phyloP scores from a whole-genome alignment of 2,329 filamentous ascomycete species.

The Colletotrichum sidae region DNA sequence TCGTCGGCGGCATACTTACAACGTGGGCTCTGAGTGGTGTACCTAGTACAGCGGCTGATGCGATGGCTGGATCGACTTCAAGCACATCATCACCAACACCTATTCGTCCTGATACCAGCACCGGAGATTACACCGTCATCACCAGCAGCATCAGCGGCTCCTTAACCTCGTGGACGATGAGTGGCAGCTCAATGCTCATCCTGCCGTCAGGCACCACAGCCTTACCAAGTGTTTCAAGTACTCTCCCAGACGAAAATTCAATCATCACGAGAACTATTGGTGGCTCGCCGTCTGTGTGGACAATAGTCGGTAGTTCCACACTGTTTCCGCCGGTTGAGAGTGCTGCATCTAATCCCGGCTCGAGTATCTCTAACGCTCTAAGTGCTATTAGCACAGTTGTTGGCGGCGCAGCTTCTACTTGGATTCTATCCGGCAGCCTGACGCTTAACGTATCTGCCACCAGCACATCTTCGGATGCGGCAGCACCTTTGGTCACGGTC shows the following conservation, averaged over 20 bases:
- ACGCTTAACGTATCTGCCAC: background rate
- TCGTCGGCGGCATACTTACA: background rate
- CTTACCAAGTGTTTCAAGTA: background rate
- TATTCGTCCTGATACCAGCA: no score
- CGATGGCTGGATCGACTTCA: background rate
- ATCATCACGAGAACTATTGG: constrained; percentile 1
- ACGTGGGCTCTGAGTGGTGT: background rate
- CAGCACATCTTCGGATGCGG: no score
- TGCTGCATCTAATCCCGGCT: background rate
- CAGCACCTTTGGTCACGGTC: background rate
- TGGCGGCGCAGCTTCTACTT: constrained; percentile 2
- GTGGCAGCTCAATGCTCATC: background rate
- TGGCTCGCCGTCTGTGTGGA: constrained; percentile 7
- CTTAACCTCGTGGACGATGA: background rate
- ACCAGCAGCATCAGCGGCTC: background rate
- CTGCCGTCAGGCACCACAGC: background rate
- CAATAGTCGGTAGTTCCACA: background rate
- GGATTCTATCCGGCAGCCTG: background rate
- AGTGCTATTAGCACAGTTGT: constrained; percentile 2
- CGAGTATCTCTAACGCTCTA: background rate
- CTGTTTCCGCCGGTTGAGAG: background rate
- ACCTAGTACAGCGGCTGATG: background rate
- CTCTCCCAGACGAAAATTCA: background rate
- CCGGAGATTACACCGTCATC: background rate
- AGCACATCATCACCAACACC: background rate